These are phyloP conservation scores for Clonostachys sp. DNA, from an alignment of 2,329 filamentous ascomycete species.

Conservation along the genomic window DNA sequence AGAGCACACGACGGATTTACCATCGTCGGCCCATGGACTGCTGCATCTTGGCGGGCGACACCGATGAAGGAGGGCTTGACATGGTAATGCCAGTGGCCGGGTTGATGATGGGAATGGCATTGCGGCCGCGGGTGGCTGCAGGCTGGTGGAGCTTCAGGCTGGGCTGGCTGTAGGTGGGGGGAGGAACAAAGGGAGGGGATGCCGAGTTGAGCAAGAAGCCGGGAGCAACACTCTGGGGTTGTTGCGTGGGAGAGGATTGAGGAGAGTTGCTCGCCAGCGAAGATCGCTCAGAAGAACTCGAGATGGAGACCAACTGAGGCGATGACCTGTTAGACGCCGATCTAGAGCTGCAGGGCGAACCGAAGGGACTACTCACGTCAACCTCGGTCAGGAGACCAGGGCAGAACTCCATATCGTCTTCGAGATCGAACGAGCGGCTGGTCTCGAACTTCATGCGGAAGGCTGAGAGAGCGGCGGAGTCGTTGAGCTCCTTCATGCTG, in stretches of 20 bases:
- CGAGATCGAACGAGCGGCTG: slow-evolving; percentile 88
- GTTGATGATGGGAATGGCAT: slow-evolving; percentile 97
- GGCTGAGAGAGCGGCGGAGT: slow-evolving; percentile 68
- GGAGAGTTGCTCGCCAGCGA: slow-evolving; percentile 94
- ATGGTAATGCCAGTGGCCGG: slow-evolving; percentile 84
- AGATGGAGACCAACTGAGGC: slow-evolving; percentile 79
- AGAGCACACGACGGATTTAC: slow-evolving; percentile 31
- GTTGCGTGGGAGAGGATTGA: slow-evolving; percentile 84
- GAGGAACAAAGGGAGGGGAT: slow-evolving; percentile 62
- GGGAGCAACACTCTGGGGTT: slow-evolving; percentile 73
- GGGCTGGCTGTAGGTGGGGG: slow-evolving; percentile 47
- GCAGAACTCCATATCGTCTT: slow-evolving; percentile 95
- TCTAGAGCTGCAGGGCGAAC: slow-evolving; percentile 1
- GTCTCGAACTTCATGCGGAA: slow-evolving; percentile 90
- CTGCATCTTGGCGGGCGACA: slow-evolving; percentile 59
- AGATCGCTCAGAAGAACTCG: slow-evolving; percentile 89
- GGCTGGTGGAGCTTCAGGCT: slow-evolving; percentile 87
- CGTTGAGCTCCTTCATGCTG: slow-evolving; percentile 80
- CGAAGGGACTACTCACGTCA: slow-evolving; percentile 62
- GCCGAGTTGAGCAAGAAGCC: slow-evolving; percentile 69
- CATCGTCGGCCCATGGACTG: slow-evolving; percentile 48
- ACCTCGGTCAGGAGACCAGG: slow-evolving; percentile 87
- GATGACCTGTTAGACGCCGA: not conserved
- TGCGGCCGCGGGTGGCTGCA: slow-evolving; percentile 81
- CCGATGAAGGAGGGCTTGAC: slow-evolving; percentile 78